Conservation (phyloP, 768 basidiomycete species). For the Chalciporus pseudorubinellus region DNA sequence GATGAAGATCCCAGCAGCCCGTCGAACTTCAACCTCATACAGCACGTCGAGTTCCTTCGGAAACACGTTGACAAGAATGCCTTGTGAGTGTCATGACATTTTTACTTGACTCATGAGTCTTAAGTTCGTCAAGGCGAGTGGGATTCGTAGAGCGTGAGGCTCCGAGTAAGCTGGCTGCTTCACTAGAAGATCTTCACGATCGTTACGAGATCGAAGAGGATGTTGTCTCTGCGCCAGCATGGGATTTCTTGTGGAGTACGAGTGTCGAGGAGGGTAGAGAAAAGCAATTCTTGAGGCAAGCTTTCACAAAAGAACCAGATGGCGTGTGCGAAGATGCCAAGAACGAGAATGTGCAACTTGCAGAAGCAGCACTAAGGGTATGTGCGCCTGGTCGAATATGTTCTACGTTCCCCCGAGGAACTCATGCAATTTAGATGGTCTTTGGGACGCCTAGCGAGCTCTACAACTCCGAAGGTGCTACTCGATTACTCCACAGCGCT, state of each 20-base stretch:
- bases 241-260: conserved; percentile 76
- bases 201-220: conserved; percentile 54
- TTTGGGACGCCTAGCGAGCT: conserved; percentile 68
- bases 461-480: conserved; percentile 61
- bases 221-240: conserved; percentile 41
- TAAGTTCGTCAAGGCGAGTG: conserved; percentile 49
- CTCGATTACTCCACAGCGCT: conserved; percentile 51
- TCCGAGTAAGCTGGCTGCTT: conserved; percentile 39
- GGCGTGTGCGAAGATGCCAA: conserved; percentile 18
- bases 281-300: conserved; percentile 56
- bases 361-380: conserved; percentile 75
- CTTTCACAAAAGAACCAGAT: conserved; percentile 48
- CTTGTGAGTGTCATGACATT: conserved; percentile 54
- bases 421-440: conserved; percentile 54
- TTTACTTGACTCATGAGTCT: conserved; percentile 4
- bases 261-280: conserved; percentile 75
- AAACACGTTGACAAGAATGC: conserved; percentile 82
- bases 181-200: conserved; percentile 42
- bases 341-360: conserved; percentile 46
- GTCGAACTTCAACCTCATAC: conserved; percentile 73
- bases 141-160: conserved; percentile 51
- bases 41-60: conserved; percentile 81
- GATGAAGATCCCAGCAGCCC: conserved; percentile 69
- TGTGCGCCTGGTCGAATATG: not conserved
- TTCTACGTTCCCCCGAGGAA: too few species aligned